Evolutionary conservation across 495 filamentous ascomycete genomes (phyloP).

Genomic region (Penicillium malachiteum): DNA sequence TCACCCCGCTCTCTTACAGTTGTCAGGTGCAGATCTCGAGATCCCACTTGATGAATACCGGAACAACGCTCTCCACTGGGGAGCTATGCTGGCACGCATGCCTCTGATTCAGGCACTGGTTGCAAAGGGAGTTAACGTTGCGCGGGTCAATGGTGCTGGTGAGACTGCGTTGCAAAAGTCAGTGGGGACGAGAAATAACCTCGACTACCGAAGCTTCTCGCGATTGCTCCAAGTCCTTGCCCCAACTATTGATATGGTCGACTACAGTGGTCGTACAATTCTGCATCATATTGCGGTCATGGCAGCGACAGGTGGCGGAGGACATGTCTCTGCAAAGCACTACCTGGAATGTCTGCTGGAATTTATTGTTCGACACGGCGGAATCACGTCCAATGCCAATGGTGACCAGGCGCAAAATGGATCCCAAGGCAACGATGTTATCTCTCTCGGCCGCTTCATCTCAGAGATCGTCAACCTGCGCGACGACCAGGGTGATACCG

Average conservation of each 20-base stretch:
- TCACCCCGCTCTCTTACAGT: constrained; percentile 63
- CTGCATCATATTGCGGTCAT: constrained; percentile 95
- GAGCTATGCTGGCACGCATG: constrained; percentile 88
- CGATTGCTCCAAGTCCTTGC: constrained; percentile 85
- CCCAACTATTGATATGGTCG: constrained; percentile 85
- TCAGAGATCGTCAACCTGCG: constrained; percentile 91
- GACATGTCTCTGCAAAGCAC: constrained; percentile 75
- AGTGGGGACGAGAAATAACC: constrained; percentile 84
- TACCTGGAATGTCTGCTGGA: constrained; percentile 92
- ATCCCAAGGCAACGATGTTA: constrained; percentile 52
- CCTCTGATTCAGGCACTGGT: constrained; percentile 77
- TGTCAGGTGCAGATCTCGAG: constrained; percentile 83
- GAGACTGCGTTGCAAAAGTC: constrained; percentile 91
- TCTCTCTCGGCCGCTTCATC: constrained; percentile 87
- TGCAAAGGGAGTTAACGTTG: constrained; percentile 78
- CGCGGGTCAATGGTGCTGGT: constrained; percentile 79
- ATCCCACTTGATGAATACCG: constrained; percentile 81
- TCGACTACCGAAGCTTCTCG: constrained; percentile 77
- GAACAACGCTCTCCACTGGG: constrained; percentile 94
- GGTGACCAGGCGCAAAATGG: constrained; percentile 29
- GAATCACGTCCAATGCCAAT: constrained; percentile 46
- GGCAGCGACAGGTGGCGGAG: constrained; percentile 86
- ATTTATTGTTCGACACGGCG: constrained; percentile 85
- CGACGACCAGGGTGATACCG: constrained; percentile 90
- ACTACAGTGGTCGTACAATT: constrained; percentile 85